A percentile compares a stretch with the other conserved stretches of the same genome.
phyloP scores from a whole-genome alignment of 257 asterid genomes.

The Nyctanthes arbortristis region DNA sequence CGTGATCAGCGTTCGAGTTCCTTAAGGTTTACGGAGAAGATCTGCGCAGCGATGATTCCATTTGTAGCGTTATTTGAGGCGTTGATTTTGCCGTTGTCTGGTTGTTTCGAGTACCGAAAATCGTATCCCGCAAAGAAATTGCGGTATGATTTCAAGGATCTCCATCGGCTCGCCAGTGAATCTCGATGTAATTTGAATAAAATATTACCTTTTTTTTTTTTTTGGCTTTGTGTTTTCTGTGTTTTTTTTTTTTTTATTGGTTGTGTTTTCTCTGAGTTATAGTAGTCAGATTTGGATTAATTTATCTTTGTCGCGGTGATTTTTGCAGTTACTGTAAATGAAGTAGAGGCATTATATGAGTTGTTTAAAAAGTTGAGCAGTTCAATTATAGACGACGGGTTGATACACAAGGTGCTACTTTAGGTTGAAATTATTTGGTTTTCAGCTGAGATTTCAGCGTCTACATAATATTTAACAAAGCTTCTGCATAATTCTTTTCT shows the following conservation, averaged over 20 bases:
- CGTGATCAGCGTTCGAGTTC: conserved; percentile 41
- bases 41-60: conserved; percentile 57
- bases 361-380: conserved; percentile 80
- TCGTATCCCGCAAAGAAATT: conserved; percentile 19
- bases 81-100: conserved; percentile 41
- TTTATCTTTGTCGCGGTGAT: background rate
- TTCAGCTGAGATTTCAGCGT: background rate
- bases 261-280: background rate
- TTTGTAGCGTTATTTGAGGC: conserved; percentile 52
- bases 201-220: background rate
- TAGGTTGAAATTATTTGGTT: background rate
- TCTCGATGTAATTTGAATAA: conserved; percentile 52
- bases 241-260: background rate
- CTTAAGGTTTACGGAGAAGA: conserved; percentile 47
- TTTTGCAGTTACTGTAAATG: conserved; percentile 71
- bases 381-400: conserved; percentile 81
- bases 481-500: background rate
- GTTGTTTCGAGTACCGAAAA: conserved; percentile 49
- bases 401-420: conserved; percentile 68
- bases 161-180: conserved; percentile 56
- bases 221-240: background rate
- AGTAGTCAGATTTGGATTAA: no score
- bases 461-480: background rate
- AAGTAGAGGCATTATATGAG: conserved; percentile 82
- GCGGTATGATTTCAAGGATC: conserved; percentile 33